Evolutionary conservation across 2,329 filamentous ascomycete species (phyloP).

Genomic region (Colletotrichum siamense): DNA sequence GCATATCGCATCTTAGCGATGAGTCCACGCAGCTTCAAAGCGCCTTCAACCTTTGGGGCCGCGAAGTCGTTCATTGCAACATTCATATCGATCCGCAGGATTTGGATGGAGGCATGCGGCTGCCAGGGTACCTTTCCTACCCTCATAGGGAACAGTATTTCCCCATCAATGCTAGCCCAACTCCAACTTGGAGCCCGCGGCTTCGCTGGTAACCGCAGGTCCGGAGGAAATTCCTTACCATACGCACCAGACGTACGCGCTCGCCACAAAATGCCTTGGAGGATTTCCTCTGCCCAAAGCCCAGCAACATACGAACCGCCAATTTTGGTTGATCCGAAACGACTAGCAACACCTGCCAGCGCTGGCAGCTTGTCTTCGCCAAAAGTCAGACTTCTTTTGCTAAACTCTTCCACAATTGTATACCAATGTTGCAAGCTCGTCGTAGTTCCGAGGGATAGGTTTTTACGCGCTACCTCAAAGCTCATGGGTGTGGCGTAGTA

Average conservation of each 20-base stretch:
- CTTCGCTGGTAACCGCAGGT: background rate
- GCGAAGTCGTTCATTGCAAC: background rate
- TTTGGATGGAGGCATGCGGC: background rate
- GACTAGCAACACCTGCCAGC: background rate
- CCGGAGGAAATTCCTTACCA: accelerated
- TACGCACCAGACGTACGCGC: too few species aligned
- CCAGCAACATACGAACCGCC: background rate
- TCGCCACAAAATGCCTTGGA: background rate
- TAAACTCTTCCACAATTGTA: background rate
- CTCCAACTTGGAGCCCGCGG: background rate
- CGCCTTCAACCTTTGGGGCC: background rate
- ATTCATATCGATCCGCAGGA: background rate
- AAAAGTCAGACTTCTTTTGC: background rate
- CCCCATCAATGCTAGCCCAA: background rate
- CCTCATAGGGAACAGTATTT: background rate
- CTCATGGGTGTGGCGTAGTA: accelerated
- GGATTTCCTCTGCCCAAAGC: background rate
- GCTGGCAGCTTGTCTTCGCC: background rate
- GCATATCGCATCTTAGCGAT: background rate
- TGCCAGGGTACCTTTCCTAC: background rate
- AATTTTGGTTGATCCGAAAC: background rate
- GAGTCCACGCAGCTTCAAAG: background rate
- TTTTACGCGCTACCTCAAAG: background rate
- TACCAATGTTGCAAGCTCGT: background rate
- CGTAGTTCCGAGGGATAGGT: accelerated